Conservation (phyloP, 768 basidiomycete genomes). For the Mycena indigotica region DNA sequence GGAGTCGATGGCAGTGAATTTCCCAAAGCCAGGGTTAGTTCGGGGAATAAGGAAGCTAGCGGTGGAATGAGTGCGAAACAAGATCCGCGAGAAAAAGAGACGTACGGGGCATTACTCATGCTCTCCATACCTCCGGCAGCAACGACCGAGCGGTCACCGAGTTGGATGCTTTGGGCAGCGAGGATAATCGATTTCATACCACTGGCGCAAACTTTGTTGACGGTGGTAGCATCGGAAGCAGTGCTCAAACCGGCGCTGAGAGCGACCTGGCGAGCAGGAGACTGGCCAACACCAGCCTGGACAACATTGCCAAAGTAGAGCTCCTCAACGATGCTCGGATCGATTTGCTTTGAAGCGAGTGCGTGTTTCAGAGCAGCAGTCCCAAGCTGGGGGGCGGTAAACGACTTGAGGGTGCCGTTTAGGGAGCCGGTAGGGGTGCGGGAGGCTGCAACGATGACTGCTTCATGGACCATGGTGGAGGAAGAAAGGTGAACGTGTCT, state of each 20-base stretch:
- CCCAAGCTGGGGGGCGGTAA: conserved; percentile 93
- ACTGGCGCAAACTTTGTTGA: conserved; percentile 99
- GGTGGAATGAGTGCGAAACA: conserved; percentile 11
- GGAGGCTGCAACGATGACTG: conserved; percentile 90
- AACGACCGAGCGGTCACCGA: conserved; percentile 83
- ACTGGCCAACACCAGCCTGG: conserved; percentile 96
- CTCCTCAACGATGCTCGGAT: conserved; percentile 87
- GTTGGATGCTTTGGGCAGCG: conserved; percentile 86
- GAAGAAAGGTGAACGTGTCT: conserved; percentile 25
- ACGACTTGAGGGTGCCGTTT: conserved; percentile 83
- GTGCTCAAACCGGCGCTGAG: conserved; percentile 82
- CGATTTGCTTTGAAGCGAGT: conserved; percentile 75
- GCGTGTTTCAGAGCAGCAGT: conserved; percentile 88
- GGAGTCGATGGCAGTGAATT: conserved; percentile 85
- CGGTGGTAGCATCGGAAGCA: conserved; percentile 93
- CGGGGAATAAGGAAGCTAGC: conserved; percentile 82
- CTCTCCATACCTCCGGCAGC: conserved; percentile 98
- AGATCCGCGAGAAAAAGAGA: conserved; percentile 20
- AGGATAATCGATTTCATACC: conserved; percentile 96
- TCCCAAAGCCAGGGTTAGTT: conserved; percentile 82
- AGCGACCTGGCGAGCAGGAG: conserved; percentile 97
- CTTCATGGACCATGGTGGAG: conserved; percentile 69
- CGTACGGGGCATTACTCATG: conserved; percentile 98
- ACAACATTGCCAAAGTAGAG: conserved; percentile 97
- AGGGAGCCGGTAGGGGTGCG: conserved; percentile 94